These are phyloP conservation scores for Neopestalotiopsis rosae DNA, from an alignment of 2,329 filamentous ascomycete species.

Conservation along the genomic window DNA sequence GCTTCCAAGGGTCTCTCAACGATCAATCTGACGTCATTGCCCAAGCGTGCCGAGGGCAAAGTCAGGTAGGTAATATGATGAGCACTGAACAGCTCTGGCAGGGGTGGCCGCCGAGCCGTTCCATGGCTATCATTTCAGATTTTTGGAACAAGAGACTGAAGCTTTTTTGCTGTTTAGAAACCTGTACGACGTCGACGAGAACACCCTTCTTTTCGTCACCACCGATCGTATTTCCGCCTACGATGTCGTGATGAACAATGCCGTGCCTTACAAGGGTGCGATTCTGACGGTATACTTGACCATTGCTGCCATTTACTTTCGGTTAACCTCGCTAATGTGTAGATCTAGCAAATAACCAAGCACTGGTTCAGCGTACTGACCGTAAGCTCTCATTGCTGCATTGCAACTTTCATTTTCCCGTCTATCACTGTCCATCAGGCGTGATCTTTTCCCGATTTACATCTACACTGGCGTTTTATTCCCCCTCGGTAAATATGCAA, in stretches of 20 bases:
- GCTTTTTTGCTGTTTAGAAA: slow-evolving; percentile 46
- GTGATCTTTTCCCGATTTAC: too few species aligned
- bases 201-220: slow-evolving; percentile 80
- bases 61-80: slow-evolving; percentile 1
- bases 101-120: not conserved
- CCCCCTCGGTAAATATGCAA: not conserved
- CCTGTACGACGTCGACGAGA: slow-evolving; percentile 73
- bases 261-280: slow-evolving; percentile 58
- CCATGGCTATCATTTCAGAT: not conserved
- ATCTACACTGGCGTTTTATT: not conserved
- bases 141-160: not conserved
- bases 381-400: not conserved
- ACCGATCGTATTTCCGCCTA: slow-evolving; percentile 94
- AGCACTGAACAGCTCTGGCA: not conserved
- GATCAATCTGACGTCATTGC: slow-evolving; percentile 13
- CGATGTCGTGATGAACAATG: slow-evolving; percentile 84
- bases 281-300: slow-evolving; percentile 39
- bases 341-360: slow-evolving; percentile 40
- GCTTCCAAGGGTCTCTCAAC: slow-evolving; percentile 6
- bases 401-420: not conserved
- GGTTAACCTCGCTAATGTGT: slow-evolving; percentile 23
- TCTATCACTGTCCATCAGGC: too few species aligned
- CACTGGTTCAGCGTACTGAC: slow-evolving; percentile 61
- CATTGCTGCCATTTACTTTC: not conserved
- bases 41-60: slow-evolving; percentile 17